A percentile compares a stretch with the other conserved stretches of the same genome.
Evolutionary conservation across 83 land plant genomes (phyloP).

Genomic region (Diphasiastrum complanatum): DNA sequence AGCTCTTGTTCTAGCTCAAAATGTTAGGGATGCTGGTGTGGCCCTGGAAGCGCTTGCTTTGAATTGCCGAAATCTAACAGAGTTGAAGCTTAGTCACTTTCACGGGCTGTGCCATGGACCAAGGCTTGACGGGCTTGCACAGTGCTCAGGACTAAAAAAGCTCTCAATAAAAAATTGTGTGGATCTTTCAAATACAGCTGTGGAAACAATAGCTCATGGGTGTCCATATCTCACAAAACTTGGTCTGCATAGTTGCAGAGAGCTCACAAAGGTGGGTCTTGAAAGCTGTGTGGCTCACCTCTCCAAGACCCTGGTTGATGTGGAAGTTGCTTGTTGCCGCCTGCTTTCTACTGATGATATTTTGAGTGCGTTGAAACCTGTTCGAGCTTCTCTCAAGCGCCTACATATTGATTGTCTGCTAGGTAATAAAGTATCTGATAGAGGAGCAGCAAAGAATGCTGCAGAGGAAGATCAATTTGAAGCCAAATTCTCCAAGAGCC

Average conservation of each 20-base stretch:
- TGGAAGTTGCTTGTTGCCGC: constrained; percentile 57
- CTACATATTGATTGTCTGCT: constrained; percentile 74
- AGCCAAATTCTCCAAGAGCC: no score
- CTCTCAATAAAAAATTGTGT: constrained; percentile 51
- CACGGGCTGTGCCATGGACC: constrained; percentile 62
- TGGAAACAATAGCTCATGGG: constrained; percentile 53
- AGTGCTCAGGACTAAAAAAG: constrained; percentile 43
- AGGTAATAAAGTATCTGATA: constrained; percentile 23
- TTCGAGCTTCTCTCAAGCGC: constrained; percentile 38
- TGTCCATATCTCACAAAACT: constrained; percentile 42
- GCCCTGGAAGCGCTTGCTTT: constrained; percentile 52
- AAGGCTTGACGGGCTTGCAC: constrained; percentile 57
- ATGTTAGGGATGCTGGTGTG: constrained; percentile 54
- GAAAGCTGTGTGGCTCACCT: constrained; percentile 41
- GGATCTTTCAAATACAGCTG: constrained; percentile 55
- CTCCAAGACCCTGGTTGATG: constrained; percentile 45
- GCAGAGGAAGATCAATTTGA: constrained; percentile 5
- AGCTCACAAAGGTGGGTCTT: constrained; percentile 52
- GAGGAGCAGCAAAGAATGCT: neutral
- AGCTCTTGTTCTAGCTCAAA: constrained; percentile 54
- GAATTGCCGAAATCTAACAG: constrained; percentile 35
- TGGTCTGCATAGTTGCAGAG: constrained; percentile 55
- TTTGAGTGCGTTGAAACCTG: constrained; percentile 53
- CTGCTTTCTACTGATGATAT: constrained; percentile 41
- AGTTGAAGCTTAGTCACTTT: constrained; percentile 57